phyloP scores from a whole-genome alignment of 257 asterid species.

The Gentiana straminea region DNA sequence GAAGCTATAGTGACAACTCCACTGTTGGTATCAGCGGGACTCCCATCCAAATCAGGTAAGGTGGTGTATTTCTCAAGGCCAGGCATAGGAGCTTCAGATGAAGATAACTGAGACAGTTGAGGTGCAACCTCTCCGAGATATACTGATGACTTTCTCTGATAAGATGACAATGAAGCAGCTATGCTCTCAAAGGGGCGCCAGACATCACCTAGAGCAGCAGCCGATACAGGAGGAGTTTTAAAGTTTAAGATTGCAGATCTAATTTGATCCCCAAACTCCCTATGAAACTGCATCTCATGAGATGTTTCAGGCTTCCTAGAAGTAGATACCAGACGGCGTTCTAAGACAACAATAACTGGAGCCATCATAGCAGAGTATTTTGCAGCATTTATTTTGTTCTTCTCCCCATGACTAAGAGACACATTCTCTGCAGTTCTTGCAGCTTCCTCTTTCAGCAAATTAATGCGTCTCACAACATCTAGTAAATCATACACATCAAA shows the following conservation, averaged over 20 bases:
- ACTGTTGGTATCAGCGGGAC: constrained; percentile 31
- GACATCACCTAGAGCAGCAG: constrained; percentile 76
- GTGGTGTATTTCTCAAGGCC: constrained; percentile 84
- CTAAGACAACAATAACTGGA: constrained; percentile 82
- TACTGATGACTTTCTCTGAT: constrained; percentile 84
- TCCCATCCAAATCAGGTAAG: constrained; percentile 45
- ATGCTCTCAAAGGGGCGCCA: constrained; percentile 92
- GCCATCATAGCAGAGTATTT: constrained; percentile 99
- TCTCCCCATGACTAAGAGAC: constrained; percentile 74
- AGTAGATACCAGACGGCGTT: constrained; percentile 93
- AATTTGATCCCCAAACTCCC: constrained; percentile 68
- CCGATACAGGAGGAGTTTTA: constrained; percentile 84
- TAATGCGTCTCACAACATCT: constrained; percentile 96
- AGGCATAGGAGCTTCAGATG: constrained; percentile 97
- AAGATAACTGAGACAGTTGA: constrained; percentile 57
- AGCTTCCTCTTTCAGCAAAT: constrained; percentile 93
- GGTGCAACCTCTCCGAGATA: constrained; percentile 93
- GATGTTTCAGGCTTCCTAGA: constrained; percentile 92
- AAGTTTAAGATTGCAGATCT: constrained; percentile 67
- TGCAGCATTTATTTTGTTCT: constrained; percentile 89
- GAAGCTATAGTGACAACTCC: constrained; percentile 74
- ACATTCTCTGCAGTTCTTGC: constrained; percentile 72
- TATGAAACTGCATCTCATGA: constrained; percentile 78
- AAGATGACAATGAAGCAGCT: constrained; percentile 82
- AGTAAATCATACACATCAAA: constrained; percentile 12